Percentiles rank a stretch among this genome's conserved stretches.
Evolutionary conservation across 2,329 filamentous ascomycete species (phyloP).

Genomic region (Colletotrichum destructivum): DNA sequence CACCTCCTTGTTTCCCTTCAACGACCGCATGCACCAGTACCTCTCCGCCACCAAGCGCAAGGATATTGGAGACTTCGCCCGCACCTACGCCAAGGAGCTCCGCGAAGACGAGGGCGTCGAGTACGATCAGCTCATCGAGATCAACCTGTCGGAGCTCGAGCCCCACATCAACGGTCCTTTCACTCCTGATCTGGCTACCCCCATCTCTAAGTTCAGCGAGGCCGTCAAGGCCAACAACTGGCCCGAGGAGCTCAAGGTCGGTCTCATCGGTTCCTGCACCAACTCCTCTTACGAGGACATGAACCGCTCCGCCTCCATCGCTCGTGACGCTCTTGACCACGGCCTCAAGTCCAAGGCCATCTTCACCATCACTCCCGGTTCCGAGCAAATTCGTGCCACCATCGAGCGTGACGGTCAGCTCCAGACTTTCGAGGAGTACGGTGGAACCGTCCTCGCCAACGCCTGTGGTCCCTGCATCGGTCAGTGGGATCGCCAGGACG

Average conservation of each 20-base stretch:
- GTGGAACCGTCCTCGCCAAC: slow-evolving; percentile 94
- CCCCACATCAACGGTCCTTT: slow-evolving; percentile 99
- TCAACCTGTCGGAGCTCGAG: slow-evolving; percentile 95
- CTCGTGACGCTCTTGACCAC: slow-evolving; percentile 89
- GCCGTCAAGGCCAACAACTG: slow-evolving; percentile 95
- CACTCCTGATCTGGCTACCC: slow-evolving; percentile 97
- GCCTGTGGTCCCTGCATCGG: slow-evolving; percentile 94
- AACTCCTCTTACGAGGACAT: slow-evolving; percentile 92
- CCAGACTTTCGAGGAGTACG: slow-evolving; percentile 95
- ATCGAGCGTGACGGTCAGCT: slow-evolving; percentile 93
- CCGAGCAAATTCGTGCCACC: slow-evolving; percentile 95
- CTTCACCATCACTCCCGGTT: slow-evolving; percentile 96
- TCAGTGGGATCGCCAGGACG: slow-evolving; percentile 94
- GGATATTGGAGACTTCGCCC: slow-evolving; percentile 91
- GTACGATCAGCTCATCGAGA: slow-evolving; percentile 96
- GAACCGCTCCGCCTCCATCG: slow-evolving; percentile 92
- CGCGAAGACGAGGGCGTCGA: slow-evolving; percentile 90
- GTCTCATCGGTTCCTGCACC: slow-evolving; percentile 98
- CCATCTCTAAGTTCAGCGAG: slow-evolving; percentile 97
- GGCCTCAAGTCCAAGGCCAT: slow-evolving; percentile 93
- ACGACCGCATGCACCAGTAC: slow-evolving; percentile 98
- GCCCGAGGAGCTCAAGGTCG: slow-evolving; percentile 97
- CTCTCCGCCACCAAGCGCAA: slow-evolving; percentile 90
- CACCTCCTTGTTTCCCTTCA: slow-evolving; percentile 97
- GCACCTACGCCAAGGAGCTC: slow-evolving; percentile 87